A percentile compares a stretch with the other conserved stretches of the same genome.
Conservation (phyloP, 495 filamentous ascomycete species). For the Aspergillus ostianus region DNA sequence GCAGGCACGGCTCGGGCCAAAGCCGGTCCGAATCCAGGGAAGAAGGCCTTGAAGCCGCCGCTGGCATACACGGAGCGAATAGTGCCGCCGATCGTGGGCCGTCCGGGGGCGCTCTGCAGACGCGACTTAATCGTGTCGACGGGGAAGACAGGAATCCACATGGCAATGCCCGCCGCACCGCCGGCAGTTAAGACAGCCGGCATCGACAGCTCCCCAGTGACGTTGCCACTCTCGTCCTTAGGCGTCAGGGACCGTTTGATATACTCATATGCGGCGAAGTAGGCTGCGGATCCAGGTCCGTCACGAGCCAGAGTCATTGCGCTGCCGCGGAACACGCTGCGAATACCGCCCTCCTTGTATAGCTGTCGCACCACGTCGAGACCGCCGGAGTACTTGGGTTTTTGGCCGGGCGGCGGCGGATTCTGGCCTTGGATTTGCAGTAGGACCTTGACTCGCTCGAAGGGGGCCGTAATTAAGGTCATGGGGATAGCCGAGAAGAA, state of each 20-base stretch:
- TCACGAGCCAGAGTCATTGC: conserved; percentile 91
- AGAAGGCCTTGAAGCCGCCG: conserved; percentile 91
- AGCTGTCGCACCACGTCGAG: conserved; percentile 93
- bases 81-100: conserved; percentile 77
- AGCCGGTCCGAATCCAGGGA: conserved; percentile 93
- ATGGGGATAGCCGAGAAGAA: conserved; percentile 98
- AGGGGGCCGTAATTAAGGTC: conserved; percentile 96
- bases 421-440: conserved; percentile 97
- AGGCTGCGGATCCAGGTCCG: conserved; percentile 87
- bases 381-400: conserved; percentile 87
- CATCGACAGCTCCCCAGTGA: conserved; percentile 68
- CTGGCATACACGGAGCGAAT: conserved; percentile 72
- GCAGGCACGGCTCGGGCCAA: conserved; percentile 91
- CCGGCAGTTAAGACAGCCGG: conserved; percentile 83
- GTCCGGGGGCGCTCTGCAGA: conserved; percentile 87
- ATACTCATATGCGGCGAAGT: conserved; percentile 96
- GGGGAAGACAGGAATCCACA: conserved; percentile 99
- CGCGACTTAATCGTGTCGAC: conserved; percentile 95
- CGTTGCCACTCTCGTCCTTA: conserved; percentile 71
- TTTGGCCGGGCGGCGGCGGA: conserved; percentile 77
- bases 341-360: conserved; percentile 85
- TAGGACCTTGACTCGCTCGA: conserved; percentile 98
- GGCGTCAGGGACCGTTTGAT: conserved; percentile 89
- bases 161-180: conserved; percentile 88
- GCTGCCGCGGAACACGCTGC: conserved; percentile 86